Conservation (phyloP, 108 stramenopile species). For the Stephanodiscus minutulus region DNA sequence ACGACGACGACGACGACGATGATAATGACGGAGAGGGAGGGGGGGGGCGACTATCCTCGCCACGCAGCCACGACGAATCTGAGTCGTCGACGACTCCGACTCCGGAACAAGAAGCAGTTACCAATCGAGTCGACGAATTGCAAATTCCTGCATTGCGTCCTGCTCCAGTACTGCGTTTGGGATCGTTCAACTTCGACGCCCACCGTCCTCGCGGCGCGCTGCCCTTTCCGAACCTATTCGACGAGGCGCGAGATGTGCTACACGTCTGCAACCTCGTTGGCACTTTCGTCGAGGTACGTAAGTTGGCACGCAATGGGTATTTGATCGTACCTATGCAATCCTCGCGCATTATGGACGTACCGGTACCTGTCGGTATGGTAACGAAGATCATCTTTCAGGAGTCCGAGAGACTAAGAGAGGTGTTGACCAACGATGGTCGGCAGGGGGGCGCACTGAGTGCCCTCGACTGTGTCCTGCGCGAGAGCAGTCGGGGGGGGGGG, state of each 20-base stretch:
- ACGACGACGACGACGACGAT: no score
- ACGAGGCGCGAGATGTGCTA: slow-evolving; percentile 56
- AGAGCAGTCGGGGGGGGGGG: slow-evolving; percentile 5
- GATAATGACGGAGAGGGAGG: no score
- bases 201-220: no score
- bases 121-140: no score
- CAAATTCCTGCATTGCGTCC: neutral
- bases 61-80: no score
- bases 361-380: slow-evolving; percentile 46
- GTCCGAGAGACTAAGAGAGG: no score
- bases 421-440: no score
- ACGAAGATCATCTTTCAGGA: slow-evolving; percentile 43
- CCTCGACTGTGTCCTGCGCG: slow-evolving; percentile 23
- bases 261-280: slow-evolving; percentile 49
- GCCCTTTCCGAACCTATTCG: slow-evolving; percentile 36
- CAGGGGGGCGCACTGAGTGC: slow-evolving; percentile 38
- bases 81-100: no score
- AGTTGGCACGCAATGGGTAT: slow-evolving; percentile 49
- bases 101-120: no score
- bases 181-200: slow-evolving; percentile 31
- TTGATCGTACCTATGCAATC: slow-evolving; percentile 30
- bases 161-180: slow-evolving; percentile 29
- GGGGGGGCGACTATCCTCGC: no score
- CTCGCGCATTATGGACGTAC: slow-evolving; percentile 36
- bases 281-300: slow-evolving; percentile 56